A percentile compares a stretch with the other conserved stretches of the same genome.
Conservation (phyloP, 192 early-diverging fungal genomes). For the Coemansia biformis region DNA sequence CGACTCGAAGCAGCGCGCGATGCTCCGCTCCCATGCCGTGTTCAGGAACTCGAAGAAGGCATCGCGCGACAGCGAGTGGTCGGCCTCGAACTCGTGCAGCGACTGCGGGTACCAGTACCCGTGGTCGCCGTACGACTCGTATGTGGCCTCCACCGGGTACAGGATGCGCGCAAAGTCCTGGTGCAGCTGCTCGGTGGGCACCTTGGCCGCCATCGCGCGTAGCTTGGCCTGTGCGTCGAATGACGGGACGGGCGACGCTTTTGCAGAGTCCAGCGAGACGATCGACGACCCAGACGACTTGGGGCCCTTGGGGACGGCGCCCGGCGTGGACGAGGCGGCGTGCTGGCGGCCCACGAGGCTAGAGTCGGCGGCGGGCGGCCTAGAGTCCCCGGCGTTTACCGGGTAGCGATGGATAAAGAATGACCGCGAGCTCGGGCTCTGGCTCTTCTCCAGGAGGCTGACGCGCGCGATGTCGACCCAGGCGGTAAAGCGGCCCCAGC, state of each 20-base stretch:
- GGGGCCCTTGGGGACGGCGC: constrained; percentile 8
- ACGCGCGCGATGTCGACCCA: constrained; percentile 48
- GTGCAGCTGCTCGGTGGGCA: constrained; percentile 22
- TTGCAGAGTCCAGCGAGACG: constrained; percentile 33
- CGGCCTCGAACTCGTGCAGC: constrained; percentile 47
- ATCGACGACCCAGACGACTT: constrained; percentile 37
- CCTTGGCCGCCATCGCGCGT: background rate
- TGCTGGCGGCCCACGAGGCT: no score
- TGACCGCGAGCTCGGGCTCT: constrained; percentile 27
- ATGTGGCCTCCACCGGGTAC: constrained; percentile 38
- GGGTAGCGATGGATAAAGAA: constrained; percentile 45
- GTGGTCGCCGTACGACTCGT: constrained; percentile 47
- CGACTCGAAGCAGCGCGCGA: constrained; percentile 43
- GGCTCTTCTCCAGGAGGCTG: constrained; percentile 41
- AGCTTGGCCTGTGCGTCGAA: constrained; percentile 4
- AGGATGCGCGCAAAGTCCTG: constrained; percentile 43
- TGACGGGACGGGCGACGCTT: constrained; percentile 12
- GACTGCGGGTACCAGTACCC: constrained; percentile 52
- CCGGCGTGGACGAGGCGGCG: constrained; percentile 13
- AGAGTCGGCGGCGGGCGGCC: constrained; percentile 3
- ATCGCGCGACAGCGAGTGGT: constrained; percentile 36
- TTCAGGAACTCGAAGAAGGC: constrained; percentile 47
- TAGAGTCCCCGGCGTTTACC: constrained; percentile 7
- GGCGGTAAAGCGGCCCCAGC: constrained; percentile 43
- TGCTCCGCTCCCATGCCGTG: constrained; percentile 41